Percentiles rank a stretch among this genome's conserved stretches.
phyloP scores from a whole-genome alignment of 1,284 basidiomycete species.

The Sanguinoderma infundibulare region DNA sequence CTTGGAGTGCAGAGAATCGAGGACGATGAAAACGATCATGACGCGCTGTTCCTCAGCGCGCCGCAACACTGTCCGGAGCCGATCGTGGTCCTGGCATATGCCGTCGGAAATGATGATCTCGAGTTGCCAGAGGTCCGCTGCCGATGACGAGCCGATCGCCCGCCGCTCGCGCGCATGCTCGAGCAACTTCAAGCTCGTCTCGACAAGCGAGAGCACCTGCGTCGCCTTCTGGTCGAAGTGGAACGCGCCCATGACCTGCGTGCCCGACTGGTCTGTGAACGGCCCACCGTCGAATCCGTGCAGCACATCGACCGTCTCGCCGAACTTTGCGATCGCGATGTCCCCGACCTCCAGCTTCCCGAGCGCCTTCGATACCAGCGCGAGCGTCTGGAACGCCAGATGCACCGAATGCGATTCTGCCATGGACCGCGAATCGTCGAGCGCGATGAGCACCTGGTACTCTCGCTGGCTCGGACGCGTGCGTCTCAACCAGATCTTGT shows the following conservation, averaged over 20 bases:
- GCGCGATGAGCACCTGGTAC: conserved; percentile 93
- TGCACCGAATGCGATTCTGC: conserved; percentile 92
- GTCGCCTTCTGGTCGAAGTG: conserved; percentile 92
- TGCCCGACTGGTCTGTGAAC: conserved; percentile 82
- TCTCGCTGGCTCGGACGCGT: conserved; percentile 94
- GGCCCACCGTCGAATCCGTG: conserved; percentile 84
- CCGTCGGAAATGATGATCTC: conserved; percentile 99
- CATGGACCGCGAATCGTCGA: conserved; percentile 98
- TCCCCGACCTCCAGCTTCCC: conserved; percentile 95
- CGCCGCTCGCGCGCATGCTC: conserved; percentile 75
- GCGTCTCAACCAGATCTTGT: conserved; percentile 98
- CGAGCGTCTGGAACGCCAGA: conserved; percentile 94
- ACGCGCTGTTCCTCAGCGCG: conserved; percentile 91
- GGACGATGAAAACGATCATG: conserved; percentile 96
- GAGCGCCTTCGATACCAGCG: conserved; percentile 90
- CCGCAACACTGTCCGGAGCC: conserved; percentile 80
- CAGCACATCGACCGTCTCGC: conserved; percentile 85
- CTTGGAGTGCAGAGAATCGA: conserved; percentile 80
- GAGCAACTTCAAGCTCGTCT: conserved; percentile 81
- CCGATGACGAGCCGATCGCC: conserved; percentile 60
- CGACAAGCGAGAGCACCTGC: conserved; percentile 87
- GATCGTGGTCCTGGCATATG: conserved; percentile 95
- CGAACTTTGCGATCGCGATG: conserved; percentile 91
- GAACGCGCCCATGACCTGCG: conserved; percentile 84
- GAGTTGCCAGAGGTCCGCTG: conserved; percentile 94